Base-by-base conservation (phyloP, 2,329 filamentous ascomycete species). In the Trichoderma sp. region DNA sequence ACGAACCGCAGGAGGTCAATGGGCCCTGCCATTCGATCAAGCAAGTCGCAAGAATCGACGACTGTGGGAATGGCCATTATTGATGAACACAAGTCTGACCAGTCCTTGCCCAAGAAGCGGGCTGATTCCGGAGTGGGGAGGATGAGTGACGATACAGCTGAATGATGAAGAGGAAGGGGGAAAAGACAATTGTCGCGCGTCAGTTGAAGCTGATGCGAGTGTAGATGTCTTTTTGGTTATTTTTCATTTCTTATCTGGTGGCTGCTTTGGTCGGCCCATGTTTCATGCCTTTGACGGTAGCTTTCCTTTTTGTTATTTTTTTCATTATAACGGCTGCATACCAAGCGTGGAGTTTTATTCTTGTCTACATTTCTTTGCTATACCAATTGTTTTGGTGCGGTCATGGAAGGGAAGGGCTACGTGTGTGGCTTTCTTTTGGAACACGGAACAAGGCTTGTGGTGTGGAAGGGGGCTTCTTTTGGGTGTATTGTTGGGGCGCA, bases 81-180 rank as follows among this genome's bases (percentile, higher is more conserved):
- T 69, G 55, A 39, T 73, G 50, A 72, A 62, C 32, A 50, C 62
- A 34, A 68, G 67, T 69, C 57, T 36, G 57, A 74, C 43, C 72
- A 26, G 30, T 73, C 73, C n/a, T 70, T 75, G 4, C 73, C 55
- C 34, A 80, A 80, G 74, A 78, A 78, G 72, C 75, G 79, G 26
- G 77, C 78, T 15, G 80, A 81, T 68, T 81, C 80, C 32, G 79
- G 80, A 0, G 74, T 81, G 23, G 80, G 77, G 1, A 77, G 77
- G 34, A 75, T 80, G 68, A 80, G 78, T 65, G 74, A 74, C 6
- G 78, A 79, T 13, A 78, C 77, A 9, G 74, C 72, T 13, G 76
- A 76, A 50, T 71, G 71, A 71, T 67, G 57, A 28, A 15, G 28
- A 36, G 32, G 28, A n/a, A 11, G 53, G 23, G 28, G 30, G 6